Percentiles rank a stretch among this genome's conserved stretches.
Evolutionary conservation across 257 asterid genomes (phyloP).

Genomic region (Rubia yunnanensis): DNA sequence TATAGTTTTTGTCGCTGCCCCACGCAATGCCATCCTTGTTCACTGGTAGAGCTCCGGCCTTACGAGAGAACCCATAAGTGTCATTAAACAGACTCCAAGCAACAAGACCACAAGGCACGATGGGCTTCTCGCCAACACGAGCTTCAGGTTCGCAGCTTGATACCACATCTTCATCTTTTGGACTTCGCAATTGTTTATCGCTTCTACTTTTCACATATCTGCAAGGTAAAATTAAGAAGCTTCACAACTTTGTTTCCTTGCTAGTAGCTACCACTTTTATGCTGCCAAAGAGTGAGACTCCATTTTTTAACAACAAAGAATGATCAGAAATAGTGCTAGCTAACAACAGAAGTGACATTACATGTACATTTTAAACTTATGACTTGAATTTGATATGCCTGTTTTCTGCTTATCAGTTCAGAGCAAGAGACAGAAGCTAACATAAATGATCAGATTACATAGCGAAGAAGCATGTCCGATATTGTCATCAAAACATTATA

Average conservation of each 20-base stretch:
- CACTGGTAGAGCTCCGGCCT: constrained; percentile 24
- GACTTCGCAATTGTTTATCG: constrained; percentile 50
- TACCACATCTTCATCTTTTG: constrained; percentile 19
- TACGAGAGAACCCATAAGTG: constrained; percentile 39
- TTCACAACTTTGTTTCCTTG: background rate
- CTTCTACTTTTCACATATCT: constrained; percentile 88
- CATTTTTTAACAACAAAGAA: background rate
- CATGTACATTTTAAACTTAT: background rate
- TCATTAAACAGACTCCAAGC: constrained; percentile 96
- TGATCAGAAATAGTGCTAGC: background rate
- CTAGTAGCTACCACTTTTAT: background rate
- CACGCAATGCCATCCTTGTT: constrained; percentile 65
- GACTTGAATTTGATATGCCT: background rate
- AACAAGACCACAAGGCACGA: constrained; percentile 83
- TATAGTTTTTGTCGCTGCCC: constrained; percentile 52
- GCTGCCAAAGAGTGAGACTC: background rate
- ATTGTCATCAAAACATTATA: background rate
- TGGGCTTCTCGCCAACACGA: constrained; percentile 21
- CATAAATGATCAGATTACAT: background rate
- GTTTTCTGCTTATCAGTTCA: background rate
- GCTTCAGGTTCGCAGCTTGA: constrained; percentile 57
- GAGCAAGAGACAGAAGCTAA: background rate
- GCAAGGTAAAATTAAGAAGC: constrained; percentile 15
- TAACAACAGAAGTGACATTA: no score
- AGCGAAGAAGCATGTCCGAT: background rate